Conservation (phyloP, 768 basidiomycete genomes). For the Podaxis sp. region DNA sequence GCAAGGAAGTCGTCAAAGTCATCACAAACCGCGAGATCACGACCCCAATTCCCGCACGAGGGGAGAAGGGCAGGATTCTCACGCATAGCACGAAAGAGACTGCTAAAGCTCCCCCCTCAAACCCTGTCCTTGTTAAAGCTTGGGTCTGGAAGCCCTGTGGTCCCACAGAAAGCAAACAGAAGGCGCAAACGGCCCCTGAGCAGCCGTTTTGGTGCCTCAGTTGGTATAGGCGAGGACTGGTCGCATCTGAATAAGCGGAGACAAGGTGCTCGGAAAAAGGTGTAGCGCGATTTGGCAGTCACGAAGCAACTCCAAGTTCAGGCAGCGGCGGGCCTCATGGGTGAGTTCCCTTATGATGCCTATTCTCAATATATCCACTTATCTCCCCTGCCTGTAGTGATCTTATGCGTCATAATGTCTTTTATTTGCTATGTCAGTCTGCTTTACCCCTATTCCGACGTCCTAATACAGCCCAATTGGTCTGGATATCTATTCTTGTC, state of each 20-base stretch:
- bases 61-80: not conserved
- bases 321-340: not conserved
- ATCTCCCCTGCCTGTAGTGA: no score
- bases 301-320: not conserved
- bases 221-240: not conserved
- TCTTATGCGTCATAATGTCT: no score
- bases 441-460: no score
- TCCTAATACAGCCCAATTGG: no score
- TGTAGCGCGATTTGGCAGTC: not conserved
- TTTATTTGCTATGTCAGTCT: no score
- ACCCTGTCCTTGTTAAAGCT: not conserved
- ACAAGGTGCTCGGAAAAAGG: not conserved
- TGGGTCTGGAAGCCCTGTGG: conserved; percentile 3
- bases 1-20: not conserved
- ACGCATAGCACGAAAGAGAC: not conserved
- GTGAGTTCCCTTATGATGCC: no score
- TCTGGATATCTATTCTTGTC: no score
- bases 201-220: not conserved
- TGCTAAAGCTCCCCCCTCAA: not conserved
- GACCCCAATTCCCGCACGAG: not conserved
- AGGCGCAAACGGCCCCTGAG: not conserved
- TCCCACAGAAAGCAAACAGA: not conserved
- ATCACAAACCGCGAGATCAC: not conserved
- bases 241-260: not conserved
- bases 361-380: no score